Conservation (phyloP, 352 stramenopile genomes). For the Peronospora tabacina region DNA sequence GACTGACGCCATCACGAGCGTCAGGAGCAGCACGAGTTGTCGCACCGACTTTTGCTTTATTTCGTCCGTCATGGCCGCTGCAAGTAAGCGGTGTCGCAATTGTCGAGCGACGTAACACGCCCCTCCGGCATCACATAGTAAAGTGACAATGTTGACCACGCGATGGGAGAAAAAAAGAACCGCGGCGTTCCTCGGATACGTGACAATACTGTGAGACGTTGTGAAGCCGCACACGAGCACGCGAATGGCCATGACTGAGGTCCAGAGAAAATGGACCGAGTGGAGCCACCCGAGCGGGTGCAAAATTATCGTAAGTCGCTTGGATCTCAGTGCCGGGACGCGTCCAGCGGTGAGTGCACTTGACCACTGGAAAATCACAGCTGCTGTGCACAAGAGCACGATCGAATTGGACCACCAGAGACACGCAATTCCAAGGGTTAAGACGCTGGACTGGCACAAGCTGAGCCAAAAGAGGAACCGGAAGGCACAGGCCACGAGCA, state of each 20-base stretch:
- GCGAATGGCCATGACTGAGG: conserved; percentile 29
- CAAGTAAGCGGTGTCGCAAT: conserved; percentile 38
- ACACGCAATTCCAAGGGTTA: conserved; percentile 31
- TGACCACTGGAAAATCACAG: conserved; percentile 65
- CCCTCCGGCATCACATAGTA: conserved; percentile 38
- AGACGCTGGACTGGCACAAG: conserved; percentile 27
- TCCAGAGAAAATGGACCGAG: conserved; percentile 39
- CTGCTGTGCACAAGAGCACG: conserved; percentile 53
- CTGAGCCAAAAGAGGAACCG: conserved; percentile 41
- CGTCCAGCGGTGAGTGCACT: conserved; percentile 46
- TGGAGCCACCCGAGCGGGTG: conserved; percentile 59
- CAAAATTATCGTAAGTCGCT: conserved; percentile 36
- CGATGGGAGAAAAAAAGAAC: conserved; percentile 32
- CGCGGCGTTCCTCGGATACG: conserved; percentile 16
- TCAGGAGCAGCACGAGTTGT: conserved; percentile 61
- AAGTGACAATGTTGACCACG: conserved; percentile 37
- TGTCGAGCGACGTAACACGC: conserved; percentile 40
- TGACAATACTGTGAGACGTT: conserved; percentile 17
- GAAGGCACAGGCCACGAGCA: conserved; percentile 35
- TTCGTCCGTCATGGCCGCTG: conserved; percentile 59
- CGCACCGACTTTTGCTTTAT: conserved; percentile 70
- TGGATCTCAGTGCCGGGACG: conserved; percentile 36
- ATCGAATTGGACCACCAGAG: conserved; percentile 59
- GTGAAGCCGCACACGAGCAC: conserved; percentile 21
- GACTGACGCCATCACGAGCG: conserved; percentile 34